phyloP scores from a whole-genome alignment of 139 green algal species.

The Prasinococcaceae sp. region DNA sequence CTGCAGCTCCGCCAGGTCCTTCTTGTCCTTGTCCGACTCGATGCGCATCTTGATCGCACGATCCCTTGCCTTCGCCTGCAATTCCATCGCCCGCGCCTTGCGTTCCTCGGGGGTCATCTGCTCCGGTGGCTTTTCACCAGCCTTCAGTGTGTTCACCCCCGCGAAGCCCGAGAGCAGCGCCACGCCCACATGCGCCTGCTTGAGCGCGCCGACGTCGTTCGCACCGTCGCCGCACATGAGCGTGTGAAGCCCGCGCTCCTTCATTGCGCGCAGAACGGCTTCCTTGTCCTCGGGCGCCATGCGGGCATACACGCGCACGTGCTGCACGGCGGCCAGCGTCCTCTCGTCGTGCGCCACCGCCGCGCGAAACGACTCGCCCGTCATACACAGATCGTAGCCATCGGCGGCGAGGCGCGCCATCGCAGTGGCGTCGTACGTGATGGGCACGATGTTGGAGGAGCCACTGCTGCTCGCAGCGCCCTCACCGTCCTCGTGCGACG shows the following conservation, averaged over 20 bases:
- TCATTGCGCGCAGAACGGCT: constrained; percentile 66
- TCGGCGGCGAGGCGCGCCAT: constrained; percentile 7
- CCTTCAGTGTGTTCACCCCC: constrained; percentile 6
- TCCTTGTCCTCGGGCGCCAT: constrained; percentile 89
- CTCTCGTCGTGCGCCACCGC: not conserved
- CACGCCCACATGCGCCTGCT: constrained; percentile 34
- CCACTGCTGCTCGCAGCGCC: too few species aligned
- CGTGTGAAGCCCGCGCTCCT: constrained; percentile 42
- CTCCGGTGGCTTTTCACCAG: not conserved
- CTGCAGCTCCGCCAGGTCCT: constrained; percentile 6
- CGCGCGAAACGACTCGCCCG: constrained; percentile 4
- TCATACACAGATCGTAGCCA: not conserved
- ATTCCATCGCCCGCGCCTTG: constrained; percentile 5
- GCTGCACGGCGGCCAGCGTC: constrained; percentile 19
- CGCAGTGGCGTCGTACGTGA: not conserved
- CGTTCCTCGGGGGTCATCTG: constrained; percentile 9
- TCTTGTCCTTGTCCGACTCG: constrained; percentile 8
- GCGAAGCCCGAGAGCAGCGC: constrained; percentile 20
- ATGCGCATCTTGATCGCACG: constrained; percentile 1
- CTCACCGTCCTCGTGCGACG: too few species aligned
- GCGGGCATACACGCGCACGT: constrained; percentile 31
- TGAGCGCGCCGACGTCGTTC: constrained; percentile 95
- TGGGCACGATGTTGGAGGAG: too few species aligned
- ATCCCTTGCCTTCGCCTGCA: constrained; percentile 6
- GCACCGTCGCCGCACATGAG: constrained; percentile 98